phyloP scores from a whole-genome alignment of 352 stramenopile species.

The Phytopythium ostracodes region DNA sequence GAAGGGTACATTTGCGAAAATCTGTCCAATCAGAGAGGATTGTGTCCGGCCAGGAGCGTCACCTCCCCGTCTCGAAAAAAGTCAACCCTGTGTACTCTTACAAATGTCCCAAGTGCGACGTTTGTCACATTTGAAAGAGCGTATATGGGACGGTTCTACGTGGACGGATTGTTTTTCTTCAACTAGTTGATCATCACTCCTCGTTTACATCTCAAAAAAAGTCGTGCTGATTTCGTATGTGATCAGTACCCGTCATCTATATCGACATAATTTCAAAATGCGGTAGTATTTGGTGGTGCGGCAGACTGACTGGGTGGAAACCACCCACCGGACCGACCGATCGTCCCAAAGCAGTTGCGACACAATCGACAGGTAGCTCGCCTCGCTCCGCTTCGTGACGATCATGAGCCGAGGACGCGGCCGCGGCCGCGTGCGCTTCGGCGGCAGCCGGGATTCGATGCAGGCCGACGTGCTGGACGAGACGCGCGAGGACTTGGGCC shows the following conservation, averaged over 20 bases:
- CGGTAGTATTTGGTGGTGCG: slow-evolving; percentile 2
- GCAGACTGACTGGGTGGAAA: slow-evolving; percentile 1
- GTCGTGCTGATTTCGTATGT: not conserved
- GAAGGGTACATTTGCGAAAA: not conserved
- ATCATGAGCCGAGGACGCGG: slow-evolving; percentile 62
- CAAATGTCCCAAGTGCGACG: not conserved
- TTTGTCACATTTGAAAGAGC: not conserved
- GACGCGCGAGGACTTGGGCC: slow-evolving; percentile 63
- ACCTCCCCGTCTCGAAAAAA: not conserved
- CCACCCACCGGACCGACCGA: not conserved
- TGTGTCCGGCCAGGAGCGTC: slow-evolving; percentile 5
- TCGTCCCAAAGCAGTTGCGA: not conserved
- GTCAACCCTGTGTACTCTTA: not conserved
- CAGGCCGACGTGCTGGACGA: slow-evolving; percentile 68
- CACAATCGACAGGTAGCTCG: not conserved
- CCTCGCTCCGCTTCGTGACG: not conserved
- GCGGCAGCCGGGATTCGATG: slow-evolving; percentile 62
- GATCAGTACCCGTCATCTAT: too few relatives aligned
- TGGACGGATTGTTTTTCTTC: not conserved
- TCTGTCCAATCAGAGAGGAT: not conserved
- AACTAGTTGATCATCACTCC: not conserved
- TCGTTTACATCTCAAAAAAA: not conserved
- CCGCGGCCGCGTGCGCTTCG: slow-evolving; percentile 63
- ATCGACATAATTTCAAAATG: not conserved
- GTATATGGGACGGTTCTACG: not conserved